Evolutionary conservation across 805 yeast genomes (phyloP).

Genomic region (Saccharomycopsis malanga): DNA sequence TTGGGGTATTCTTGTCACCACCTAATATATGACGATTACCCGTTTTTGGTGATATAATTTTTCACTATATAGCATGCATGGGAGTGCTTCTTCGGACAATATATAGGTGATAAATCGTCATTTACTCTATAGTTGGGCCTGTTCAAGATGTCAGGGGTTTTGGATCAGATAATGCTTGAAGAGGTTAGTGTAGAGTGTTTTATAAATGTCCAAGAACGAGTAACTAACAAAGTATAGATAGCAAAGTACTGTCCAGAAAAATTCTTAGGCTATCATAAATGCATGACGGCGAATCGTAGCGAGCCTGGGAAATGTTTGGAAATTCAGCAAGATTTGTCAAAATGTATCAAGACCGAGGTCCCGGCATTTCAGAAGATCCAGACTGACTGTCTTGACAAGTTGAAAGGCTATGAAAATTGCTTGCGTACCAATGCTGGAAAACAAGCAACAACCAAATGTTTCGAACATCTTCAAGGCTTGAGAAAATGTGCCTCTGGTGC

Average conservation of each 20-base stretch:
- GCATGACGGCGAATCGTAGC: conserved; percentile 45
- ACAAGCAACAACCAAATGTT: conserved; percentile 43
- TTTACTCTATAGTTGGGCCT: too few relatives aligned
- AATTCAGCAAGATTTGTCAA: conserved; percentile 51
- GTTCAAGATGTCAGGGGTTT: too few relatives aligned
- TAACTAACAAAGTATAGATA: too few relatives aligned
- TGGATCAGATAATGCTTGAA: too few relatives aligned
- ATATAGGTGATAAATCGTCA: too few relatives aligned
- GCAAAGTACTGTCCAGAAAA: conserved; percentile 70
- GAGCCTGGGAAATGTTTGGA: conserved; percentile 42
- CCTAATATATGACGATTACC: too few relatives aligned
- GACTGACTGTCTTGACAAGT: conserved; percentile 47
- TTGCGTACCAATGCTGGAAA: conserved; percentile 36
- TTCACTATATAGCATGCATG: too few relatives aligned
- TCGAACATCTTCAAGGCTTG: conserved; percentile 44
- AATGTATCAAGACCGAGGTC: conserved; percentile 57
- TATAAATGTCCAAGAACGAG: too few relatives aligned
- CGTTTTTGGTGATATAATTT: too few relatives aligned
- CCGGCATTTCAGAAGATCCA: conserved; percentile 70
- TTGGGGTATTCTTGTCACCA: too few relatives aligned
- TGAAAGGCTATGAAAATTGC: conserved; percentile 63
- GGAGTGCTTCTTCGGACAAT: too few relatives aligned
- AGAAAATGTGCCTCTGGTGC: conserved; percentile 54
- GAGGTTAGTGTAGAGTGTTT: too few relatives aligned
- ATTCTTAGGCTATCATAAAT: conserved; percentile 66